Percentiles rank a stretch among this genome's conserved stretches.
Conservation (phyloP, 2,329 filamentous ascomycete genomes). For the Bipolaris oryzae region DNA sequence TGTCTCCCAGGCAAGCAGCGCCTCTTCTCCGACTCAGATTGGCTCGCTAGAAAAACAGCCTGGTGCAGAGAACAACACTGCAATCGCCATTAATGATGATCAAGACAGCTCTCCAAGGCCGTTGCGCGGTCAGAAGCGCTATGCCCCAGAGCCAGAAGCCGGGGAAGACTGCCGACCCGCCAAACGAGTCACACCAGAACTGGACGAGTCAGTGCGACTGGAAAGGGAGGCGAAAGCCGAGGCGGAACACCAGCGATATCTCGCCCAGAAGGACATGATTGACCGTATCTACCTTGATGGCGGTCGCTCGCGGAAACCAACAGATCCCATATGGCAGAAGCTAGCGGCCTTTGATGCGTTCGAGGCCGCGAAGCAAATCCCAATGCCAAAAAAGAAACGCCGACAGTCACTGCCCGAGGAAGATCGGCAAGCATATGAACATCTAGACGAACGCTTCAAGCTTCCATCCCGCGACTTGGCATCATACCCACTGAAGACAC, state of each 20-base stretch:
- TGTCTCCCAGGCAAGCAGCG: neutral
- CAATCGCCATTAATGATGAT: neutral
- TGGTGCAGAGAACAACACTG: neutral
- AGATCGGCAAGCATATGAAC: too few species aligned
- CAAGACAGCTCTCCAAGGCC: neutral
- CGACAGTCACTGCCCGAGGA: neutral
- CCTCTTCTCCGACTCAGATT: neutral
- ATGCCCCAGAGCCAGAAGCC: neutral
- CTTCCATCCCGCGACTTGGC: neutral
- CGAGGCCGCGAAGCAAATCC: neutral
- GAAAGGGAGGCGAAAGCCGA: neutral
- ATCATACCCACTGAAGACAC: neutral
- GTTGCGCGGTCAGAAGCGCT: neutral
- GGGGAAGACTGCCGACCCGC: neutral
- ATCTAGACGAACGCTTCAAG: neutral
- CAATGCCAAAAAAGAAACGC: neutral
- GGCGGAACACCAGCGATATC: neutral
- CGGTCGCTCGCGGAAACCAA: neutral
- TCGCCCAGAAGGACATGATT: neutral
- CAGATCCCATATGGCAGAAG: constrained; percentile 1
- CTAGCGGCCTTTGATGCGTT: neutral
- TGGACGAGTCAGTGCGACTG: neutral
- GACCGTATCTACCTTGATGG: neutral
- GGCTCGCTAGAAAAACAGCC: neutral
- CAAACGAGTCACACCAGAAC: neutral